Evolutionary conservation across 129 eudicot genomes (phyloP).

Genomic region (Chrysanthemum makinoi): DNA sequence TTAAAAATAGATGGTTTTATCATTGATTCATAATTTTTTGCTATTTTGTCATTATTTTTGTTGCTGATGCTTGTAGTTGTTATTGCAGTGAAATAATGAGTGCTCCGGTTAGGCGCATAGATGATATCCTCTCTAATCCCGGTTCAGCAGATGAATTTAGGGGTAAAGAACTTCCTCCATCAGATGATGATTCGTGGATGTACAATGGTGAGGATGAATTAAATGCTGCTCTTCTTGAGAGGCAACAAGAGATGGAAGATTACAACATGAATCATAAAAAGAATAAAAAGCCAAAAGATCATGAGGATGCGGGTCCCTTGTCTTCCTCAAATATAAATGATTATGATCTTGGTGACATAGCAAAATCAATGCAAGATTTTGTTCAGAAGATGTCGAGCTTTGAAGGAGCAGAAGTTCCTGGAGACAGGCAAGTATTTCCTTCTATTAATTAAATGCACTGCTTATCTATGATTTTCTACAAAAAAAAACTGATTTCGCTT

Average conservation of each 20-base stretch:
- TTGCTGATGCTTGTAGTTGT: conserved; percentile 11
- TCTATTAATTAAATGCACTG: background rate
- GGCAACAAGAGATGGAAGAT: conserved; percentile 82
- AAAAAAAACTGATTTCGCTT: background rate
- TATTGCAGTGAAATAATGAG: conserved; percentile 70
- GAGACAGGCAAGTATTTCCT: conserved; percentile 46
- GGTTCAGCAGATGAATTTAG: conserved; percentile 53
- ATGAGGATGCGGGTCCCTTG: conserved; percentile 45
- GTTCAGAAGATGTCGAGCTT: conserved; percentile 72
- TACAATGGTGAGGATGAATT: conserved; percentile 90
- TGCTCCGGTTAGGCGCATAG: conserved; percentile 78
- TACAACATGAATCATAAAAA: conserved; percentile 46
- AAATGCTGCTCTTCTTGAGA: conserved; percentile 75
- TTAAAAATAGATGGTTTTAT: background rate
- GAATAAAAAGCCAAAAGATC: conserved; percentile 59
- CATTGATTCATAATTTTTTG: background rate
- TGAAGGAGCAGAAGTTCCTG: conserved; percentile 91
- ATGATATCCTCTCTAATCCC: conserved; percentile 70
- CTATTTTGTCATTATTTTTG: background rate
- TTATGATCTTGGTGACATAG: conserved; percentile 70
- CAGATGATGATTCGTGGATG: conserved; percentile 96
- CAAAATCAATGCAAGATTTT: conserved; percentile 82
- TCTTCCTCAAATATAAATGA: conserved; percentile 44
- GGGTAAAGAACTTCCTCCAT: conserved; percentile 61
- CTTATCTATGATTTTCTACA: background rate